A percentile compares a stretch with the other conserved stretches of the same genome.
phyloP scores from a whole-genome alignment of 1,284 basidiomycete genomes.

The Volvariella volvacea region DNA sequence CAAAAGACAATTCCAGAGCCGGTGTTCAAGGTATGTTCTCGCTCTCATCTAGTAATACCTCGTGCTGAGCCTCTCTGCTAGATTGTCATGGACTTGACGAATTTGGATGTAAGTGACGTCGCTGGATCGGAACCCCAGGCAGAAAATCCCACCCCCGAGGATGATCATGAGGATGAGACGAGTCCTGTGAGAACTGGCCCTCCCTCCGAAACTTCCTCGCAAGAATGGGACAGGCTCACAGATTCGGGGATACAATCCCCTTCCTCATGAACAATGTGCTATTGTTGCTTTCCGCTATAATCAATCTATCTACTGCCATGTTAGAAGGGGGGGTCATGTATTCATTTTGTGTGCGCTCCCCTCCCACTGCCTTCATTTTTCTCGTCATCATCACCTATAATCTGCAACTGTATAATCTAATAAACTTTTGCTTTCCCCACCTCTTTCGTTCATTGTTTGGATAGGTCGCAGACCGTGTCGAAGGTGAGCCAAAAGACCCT shows the following conservation, averaged over 20 bases:
- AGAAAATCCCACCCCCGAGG: slow-evolving; percentile 22
- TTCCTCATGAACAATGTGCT: slow-evolving; percentile 24
- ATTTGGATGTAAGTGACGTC: slow-evolving; percentile 78
- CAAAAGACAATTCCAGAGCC: slow-evolving; percentile 86
- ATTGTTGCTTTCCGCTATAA: no score
- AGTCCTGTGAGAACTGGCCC: slow-evolving; percentile 57
- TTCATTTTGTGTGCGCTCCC: slow-evolving; percentile 10
- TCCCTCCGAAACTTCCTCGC: slow-evolving; percentile 76
- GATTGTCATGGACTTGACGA: slow-evolving; percentile 85
- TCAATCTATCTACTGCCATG: background rate
- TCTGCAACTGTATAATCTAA: slow-evolving; percentile 47
- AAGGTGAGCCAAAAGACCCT: slow-evolving; percentile 57
- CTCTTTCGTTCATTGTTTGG: slow-evolving; percentile 15
- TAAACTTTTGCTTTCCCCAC: slow-evolving; percentile 40
- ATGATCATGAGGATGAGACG: slow-evolving; percentile 45
- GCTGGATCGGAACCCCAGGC: slow-evolving; percentile 28
- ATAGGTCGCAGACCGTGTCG: slow-evolving; percentile 59
- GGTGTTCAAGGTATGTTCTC: slow-evolving; percentile 67
- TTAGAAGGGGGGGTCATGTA: background rate
- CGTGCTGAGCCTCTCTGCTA: slow-evolving; percentile 20
- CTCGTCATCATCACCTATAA: slow-evolving; percentile 12
- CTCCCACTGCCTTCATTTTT: slow-evolving; percentile 17
- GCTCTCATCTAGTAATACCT: background rate
- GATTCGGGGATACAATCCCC: slow-evolving; percentile 56
- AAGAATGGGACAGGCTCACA: slow-evolving; percentile 81